phyloP scores from a whole-genome alignment of 108 stramenopile genomes.

The Skeletonema grethae region DNA sequence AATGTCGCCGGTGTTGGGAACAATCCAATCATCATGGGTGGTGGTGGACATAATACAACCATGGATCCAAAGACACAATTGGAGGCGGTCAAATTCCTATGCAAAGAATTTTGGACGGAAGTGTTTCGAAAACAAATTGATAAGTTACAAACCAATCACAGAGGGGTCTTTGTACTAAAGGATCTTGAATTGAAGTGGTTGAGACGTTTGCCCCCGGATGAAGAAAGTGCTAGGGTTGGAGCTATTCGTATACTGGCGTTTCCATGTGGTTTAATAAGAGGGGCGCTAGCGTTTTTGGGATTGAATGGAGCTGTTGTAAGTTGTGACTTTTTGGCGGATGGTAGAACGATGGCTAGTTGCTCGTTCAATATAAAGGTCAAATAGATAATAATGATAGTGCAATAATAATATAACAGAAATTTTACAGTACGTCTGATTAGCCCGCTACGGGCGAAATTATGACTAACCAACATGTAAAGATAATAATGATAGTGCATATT shows the following conservation, averaged over 20 bases:
- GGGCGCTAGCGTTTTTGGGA: conserved; percentile 87
- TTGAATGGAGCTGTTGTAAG: conserved; percentile 81
- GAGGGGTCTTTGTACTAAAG: conserved; percentile 93
- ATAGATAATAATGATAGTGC: conserved; percentile 30
- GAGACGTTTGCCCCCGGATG: conserved; percentile 68
- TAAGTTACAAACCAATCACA: conserved; percentile 95
- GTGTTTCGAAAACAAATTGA: conserved; percentile 94
- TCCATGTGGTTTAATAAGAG: conserved; percentile 92
- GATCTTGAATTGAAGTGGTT: conserved; percentile 86
- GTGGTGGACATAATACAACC: conserved; percentile 35
- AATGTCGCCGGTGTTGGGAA: not conserved
- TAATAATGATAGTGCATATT: too few relatives aligned
- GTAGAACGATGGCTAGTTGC: conserved; percentile 87
- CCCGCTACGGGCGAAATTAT: too few relatives aligned
- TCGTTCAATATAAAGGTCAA: conserved; percentile 94
- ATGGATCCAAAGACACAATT: conserved; percentile 66
- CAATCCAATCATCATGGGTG: conserved; percentile 44
- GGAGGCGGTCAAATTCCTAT: conserved; percentile 94
- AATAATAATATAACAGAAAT: too few relatives aligned
- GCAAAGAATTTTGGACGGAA: conserved; percentile 95
- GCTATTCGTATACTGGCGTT: conserved; percentile 83
- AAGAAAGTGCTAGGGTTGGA: conserved; percentile 72
- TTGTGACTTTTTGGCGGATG: conserved; percentile 92
- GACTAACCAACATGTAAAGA: too few relatives aligned
- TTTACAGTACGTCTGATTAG: too few relatives aligned